Percentiles rank a stretch among this genome's conserved stretches.
phyloP scores from a whole-genome alignment of 768 basidiomycete genomes.

The Amanita pallidorosea region DNA sequence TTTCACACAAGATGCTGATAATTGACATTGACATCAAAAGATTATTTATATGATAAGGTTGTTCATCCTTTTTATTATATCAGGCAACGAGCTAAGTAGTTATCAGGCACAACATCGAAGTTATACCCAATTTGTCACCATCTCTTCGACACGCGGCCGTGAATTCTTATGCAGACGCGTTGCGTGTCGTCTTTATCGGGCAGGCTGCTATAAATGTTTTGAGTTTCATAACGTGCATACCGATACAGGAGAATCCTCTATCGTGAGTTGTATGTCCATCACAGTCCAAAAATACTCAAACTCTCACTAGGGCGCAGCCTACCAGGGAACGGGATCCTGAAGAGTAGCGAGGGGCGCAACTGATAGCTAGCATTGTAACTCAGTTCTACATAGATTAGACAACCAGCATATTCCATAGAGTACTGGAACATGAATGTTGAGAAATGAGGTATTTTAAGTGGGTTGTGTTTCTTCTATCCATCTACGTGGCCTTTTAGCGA shows the following conservation, averaged over 20 bases:
- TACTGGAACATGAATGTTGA: background rate
- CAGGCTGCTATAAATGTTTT: slow-evolving; percentile 61
- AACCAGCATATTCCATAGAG: background rate
- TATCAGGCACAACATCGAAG: slow-evolving; percentile 55
- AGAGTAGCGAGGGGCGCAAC: slow-evolving; percentile 21
- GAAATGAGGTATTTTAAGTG: background rate
- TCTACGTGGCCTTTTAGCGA: slow-evolving; percentile 52
- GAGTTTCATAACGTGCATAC: slow-evolving; percentile 56
- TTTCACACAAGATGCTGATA: slow-evolving; percentile 2
- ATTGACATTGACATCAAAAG: slow-evolving; percentile 24
- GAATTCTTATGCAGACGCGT: slow-evolving; percentile 68
- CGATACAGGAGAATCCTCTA: slow-evolving; percentile 65
- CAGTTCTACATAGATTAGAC: background rate
- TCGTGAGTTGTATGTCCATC: slow-evolving; percentile 29
- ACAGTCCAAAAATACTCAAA: slow-evolving; percentile 1
- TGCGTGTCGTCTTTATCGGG: slow-evolving; percentile 76
- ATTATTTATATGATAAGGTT: slow-evolving; percentile 66
- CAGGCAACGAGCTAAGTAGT: background rate
- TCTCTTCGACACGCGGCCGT: slow-evolving; percentile 48
- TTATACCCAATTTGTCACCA: slow-evolving; percentile 58
- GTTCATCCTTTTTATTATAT: slow-evolving; percentile 4
- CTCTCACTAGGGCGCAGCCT: slow-evolving; percentile 35
- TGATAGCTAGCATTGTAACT: slow-evolving; percentile 1
- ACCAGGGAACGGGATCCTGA: slow-evolving; percentile 51
- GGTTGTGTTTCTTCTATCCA: slow-evolving; percentile 75